A percentile compares a stretch with the other conserved stretches of the same genome.
Evolutionary conservation across 2,329 filamentous ascomycete genomes (phyloP).

Genomic region (Aureobasidium zeae): DNA sequence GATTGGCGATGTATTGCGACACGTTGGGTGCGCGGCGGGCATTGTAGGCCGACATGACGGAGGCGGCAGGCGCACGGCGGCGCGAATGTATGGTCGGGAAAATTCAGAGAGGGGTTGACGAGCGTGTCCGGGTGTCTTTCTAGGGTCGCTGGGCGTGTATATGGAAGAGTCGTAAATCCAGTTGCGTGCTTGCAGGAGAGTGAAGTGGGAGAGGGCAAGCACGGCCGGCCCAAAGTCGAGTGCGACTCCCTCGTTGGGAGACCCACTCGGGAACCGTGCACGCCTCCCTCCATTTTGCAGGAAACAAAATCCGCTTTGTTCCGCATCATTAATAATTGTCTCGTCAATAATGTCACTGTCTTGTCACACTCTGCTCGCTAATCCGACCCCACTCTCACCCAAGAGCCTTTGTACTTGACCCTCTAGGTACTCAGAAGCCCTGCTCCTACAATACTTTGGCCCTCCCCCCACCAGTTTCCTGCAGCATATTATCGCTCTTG

Average conservation of each 20-base stretch:
- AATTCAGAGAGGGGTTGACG: not conserved
- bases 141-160: conserved; percentile 4
- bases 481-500: not conserved
- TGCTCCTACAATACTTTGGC: no score
- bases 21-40: conserved; percentile 76
- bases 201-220: not conserved
- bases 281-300: conserved; percentile 1
- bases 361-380: no score
- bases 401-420: no score
- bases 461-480: no score
- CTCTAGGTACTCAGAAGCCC: no score
- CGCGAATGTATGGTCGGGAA: not conserved
- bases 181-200: no score
- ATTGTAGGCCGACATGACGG: conserved; percentile 62
- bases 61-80: conserved; percentile 7
- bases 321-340: no score
- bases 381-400: no score
- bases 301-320: conserved; percentile 10
- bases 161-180: no score
- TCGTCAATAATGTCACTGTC: no score
- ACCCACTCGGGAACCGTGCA: conserved; percentile 1
- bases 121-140: conserved; percentile 1
- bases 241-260: conserved; percentile 10
- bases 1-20: conserved; percentile 76
- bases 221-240: conserved; percentile 4